Evolutionary conservation across 1,139 yeast species (phyloP).

Genomic region (Scheffersomyces titani): DNA sequence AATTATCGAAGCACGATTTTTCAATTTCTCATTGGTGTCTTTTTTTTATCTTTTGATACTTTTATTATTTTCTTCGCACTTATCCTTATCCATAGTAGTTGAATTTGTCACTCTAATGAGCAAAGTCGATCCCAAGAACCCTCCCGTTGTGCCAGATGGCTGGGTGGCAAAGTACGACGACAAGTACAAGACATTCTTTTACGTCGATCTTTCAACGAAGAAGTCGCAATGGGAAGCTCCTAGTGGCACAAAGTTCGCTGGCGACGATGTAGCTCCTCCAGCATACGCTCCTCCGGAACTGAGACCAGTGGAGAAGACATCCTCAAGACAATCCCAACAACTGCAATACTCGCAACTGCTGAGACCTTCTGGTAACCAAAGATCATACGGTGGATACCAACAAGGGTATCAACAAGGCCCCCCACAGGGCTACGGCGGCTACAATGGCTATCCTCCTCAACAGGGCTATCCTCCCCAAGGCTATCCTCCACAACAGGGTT

Average conservation of each 20-base stretch:
- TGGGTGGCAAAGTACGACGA: conserved; percentile 90
- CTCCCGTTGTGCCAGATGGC: conserved; percentile 69
- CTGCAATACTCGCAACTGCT: conserved; percentile 11
- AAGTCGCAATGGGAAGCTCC: conserved; percentile 94
- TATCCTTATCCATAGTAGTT: neutral
- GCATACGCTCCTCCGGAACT: conserved; percentile 18
- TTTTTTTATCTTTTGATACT: neutral
- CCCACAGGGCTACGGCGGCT: conserved; percentile 20
- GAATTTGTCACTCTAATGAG: conserved; percentile 6
- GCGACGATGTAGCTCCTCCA: conserved; percentile 25
- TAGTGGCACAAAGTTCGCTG: conserved; percentile 50
- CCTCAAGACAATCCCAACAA: conserved; percentile 18
- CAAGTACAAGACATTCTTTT: conserved; percentile 75
- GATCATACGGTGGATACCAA: conserved; percentile 22
- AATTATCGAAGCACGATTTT: neutral
- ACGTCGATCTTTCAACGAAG: conserved; percentile 70
- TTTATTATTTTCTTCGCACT: neutral
- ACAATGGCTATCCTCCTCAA: conserved; percentile 18
- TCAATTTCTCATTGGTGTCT: neutral
- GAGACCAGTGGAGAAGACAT: conserved; percentile 6
- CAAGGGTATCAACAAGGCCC: conserved; percentile 10
- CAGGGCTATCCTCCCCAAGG: conserved; percentile 22
- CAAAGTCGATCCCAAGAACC: conserved; percentile 27
- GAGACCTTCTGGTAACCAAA: conserved; percentile 10
- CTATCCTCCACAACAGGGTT: conserved; percentile 18